Evolutionary conservation across 768 basidiomycete species (phyloP).

Genomic region (Lanmaoa rubissima): DNA sequence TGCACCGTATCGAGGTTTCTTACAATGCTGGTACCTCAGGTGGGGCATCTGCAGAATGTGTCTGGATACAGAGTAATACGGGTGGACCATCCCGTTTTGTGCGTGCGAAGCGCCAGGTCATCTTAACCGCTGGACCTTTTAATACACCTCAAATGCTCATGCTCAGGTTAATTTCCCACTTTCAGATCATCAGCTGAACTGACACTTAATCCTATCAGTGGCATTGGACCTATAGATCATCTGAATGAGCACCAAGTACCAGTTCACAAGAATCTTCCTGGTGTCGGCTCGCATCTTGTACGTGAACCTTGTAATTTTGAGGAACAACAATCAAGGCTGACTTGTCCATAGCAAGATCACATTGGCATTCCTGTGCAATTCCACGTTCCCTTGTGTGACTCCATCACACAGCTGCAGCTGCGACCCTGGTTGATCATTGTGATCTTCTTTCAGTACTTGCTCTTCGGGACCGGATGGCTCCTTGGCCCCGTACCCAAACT

Average conservation of each 20-base stretch:
- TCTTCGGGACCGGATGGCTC: too few relatives aligned
- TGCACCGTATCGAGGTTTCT: background rate
- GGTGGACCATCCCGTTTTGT: background rate
- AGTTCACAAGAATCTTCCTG: background rate
- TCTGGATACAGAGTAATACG: background rate
- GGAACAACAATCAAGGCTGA: background rate
- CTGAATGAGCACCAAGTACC: background rate
- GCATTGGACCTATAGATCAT: background rate
- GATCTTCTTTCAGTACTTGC: too few relatives aligned
- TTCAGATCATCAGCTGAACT: background rate
- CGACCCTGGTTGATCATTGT: too few relatives aligned
- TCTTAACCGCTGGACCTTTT: constrained; percentile 37
- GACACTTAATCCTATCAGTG: background rate
- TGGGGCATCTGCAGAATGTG: background rate
- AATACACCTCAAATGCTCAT: constrained; percentile 43
- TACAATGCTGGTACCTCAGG: background rate
- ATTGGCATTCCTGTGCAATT: too few relatives aligned
- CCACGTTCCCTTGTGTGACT: too few relatives aligned
- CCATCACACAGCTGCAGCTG: too few relatives aligned
- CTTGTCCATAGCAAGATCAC: constrained; percentile 37
- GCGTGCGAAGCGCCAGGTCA: constrained; percentile 24
- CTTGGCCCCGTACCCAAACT: too few relatives aligned
- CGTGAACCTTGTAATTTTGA: background rate
- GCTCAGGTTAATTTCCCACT: constrained; percentile 18
- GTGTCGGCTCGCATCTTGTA: constrained; percentile 34